Conservation (phyloP, 306 rosid genomes). For the Begonia peltatifolia region DNA sequence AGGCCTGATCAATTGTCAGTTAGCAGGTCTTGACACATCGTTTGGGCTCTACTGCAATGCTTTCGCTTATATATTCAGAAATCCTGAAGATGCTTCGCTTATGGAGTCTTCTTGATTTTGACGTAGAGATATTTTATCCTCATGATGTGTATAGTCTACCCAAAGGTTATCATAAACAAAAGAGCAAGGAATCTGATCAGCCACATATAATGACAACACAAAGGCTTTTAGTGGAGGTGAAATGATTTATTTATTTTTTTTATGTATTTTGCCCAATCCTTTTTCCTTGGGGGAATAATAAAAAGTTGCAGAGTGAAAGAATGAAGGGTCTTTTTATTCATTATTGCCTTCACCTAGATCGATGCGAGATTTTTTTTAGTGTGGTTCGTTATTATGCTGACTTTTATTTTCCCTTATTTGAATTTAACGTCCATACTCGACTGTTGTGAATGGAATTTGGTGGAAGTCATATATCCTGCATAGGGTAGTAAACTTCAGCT, state of each 20-base stretch:
- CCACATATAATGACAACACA: slow-evolving; percentile 71
- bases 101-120: slow-evolving; percentile 88
- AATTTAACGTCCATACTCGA: too few relatives aligned
- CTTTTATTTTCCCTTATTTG: too few relatives aligned
- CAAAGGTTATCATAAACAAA: slow-evolving; percentile 65
- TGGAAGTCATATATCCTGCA: too few relatives aligned
- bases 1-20: neutral
- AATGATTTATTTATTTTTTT: neutral
- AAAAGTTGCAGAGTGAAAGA: too few relatives aligned
- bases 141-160: slow-evolving; percentile 57
- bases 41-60: slow-evolving; percentile 65
- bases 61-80: slow-evolving; percentile 72
- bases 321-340: too few relatives aligned
- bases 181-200: slow-evolving; percentile 85
- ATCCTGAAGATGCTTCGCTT: slow-evolving; percentile 82
- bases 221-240: slow-evolving; percentile 65
- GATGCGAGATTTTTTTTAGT: too few relatives aligned
- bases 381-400: too few relatives aligned
- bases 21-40: slow-evolving; percentile 90
- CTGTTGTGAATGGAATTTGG: too few relatives aligned
- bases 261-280: too few relatives aligned
- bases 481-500: too few relatives aligned
- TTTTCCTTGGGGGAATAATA: too few relatives aligned
- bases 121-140: slow-evolving; percentile 81
- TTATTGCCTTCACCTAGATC: too few relatives aligned